Conservation (phyloP, 1,284 basidiomycete species). For the Tilletiaria anomala region DNA sequence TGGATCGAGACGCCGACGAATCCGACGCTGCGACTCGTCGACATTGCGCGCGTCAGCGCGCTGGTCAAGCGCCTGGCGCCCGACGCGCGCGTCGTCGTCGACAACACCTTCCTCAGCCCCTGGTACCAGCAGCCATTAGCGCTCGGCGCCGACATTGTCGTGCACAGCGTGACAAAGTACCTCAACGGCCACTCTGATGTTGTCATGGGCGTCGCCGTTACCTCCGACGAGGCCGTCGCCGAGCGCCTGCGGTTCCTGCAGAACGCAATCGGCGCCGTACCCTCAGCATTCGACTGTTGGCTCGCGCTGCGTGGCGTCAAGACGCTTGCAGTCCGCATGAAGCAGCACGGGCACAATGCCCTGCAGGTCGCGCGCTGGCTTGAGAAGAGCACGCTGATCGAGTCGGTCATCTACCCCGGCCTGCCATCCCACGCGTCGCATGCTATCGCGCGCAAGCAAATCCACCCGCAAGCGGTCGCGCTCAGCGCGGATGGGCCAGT, state of each 20-base stretch:
- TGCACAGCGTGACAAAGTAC: slow-evolving; percentile 61
- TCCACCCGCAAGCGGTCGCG: slow-evolving; percentile 19
- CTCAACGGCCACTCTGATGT: slow-evolving; percentile 77
- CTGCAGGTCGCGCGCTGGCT: slow-evolving; percentile 60
- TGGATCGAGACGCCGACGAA: slow-evolving; percentile 96
- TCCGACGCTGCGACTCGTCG: slow-evolving; percentile 74
- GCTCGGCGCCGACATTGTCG: slow-evolving; percentile 66
- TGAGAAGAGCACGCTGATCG: slow-evolving; percentile 47
- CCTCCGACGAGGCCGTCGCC: slow-evolving; percentile 20
- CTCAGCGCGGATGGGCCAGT: slow-evolving; percentile 3
- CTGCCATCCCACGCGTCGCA: slow-evolving; percentile 26
- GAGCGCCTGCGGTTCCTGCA: slow-evolving; percentile 58
- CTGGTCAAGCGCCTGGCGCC: slow-evolving; percentile 52
- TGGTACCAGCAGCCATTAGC: slow-evolving; percentile 79
- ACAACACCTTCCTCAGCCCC: slow-evolving; percentile 54
- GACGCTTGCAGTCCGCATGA: slow-evolving; percentile 54
- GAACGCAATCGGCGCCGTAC: slow-evolving; percentile 75
- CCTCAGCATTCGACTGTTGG: slow-evolving; percentile 79
- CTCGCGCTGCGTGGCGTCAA: slow-evolving; percentile 80
- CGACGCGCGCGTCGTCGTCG: slow-evolving; percentile 21
- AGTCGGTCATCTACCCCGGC: slow-evolving; percentile 75
- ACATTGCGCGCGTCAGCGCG: slow-evolving; percentile 54
- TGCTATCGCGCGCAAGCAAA: slow-evolving; percentile 19
- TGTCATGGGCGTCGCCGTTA: slow-evolving; percentile 29
- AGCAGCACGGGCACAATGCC: slow-evolving; percentile 71